These are phyloP conservation scores for Gossypium arboreum DNA, from an alignment of 345 rosid genomes.

Conservation along the genomic window DNA sequence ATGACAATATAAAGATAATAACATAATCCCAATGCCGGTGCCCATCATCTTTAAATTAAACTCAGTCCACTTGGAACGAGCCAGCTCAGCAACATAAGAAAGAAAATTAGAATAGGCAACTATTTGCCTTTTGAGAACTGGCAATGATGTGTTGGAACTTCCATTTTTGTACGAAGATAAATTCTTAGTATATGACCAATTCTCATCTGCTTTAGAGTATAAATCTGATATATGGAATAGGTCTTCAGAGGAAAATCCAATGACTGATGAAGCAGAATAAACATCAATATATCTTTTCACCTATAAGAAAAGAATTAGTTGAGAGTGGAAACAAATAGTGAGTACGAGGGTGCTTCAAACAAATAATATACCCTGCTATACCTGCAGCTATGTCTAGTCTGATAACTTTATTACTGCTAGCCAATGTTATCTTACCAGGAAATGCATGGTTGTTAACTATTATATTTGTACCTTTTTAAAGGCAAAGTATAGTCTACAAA, in stretches of 20 bases:
- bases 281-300: constrained; percentile 88
- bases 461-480: not conserved
- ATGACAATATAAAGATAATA: constrained; percentile 50
- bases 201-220: constrained; percentile 63
- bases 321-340: constrained; percentile 10
- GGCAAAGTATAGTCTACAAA: not conserved
- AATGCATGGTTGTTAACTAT: not conserved
- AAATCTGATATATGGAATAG: constrained; percentile 46
- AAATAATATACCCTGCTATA: not conserved
- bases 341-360: constrained; percentile 8
- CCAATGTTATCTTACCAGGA: not conserved
- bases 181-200: constrained; percentile 36
- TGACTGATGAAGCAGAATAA: constrained; percentile 80
- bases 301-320: constrained; percentile 32
- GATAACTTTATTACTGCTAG: not conserved
- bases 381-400: not conserved
- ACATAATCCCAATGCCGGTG: constrained; percentile 62
- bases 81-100: constrained; percentile 66
- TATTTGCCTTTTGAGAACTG: constrained; percentile 48
- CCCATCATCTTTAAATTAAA: constrained; percentile 79
- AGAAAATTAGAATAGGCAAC: constrained; percentile 57
- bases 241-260: constrained; percentile 94
- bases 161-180: constrained; percentile 25
- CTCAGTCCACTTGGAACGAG: constrained; percentile 95
- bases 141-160: constrained; percentile 28